Percentiles rank a stretch among this genome's conserved stretches.
Conservation (phyloP, 208 protist genomes). For the Acanthamoeba healyi region DNA sequence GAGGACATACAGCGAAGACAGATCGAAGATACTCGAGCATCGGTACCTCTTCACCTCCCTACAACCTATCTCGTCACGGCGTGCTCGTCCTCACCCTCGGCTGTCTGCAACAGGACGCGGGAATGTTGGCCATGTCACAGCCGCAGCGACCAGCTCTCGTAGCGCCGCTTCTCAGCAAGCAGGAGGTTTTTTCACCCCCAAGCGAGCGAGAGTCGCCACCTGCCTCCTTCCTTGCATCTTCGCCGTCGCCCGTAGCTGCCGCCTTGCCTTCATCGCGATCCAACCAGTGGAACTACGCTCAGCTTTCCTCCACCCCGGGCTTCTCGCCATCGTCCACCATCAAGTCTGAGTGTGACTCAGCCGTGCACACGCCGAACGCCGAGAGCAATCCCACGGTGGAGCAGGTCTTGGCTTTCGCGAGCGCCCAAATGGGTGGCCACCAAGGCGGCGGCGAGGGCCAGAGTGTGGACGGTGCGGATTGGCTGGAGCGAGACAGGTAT, state of each 20-base stretch:
- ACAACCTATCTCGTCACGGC: neutral
- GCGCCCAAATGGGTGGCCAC: neutral
- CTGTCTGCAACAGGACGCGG: neutral
- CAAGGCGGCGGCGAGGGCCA: neutral
- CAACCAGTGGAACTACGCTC: neutral
- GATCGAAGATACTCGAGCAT: neutral
- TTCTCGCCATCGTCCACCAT: neutral
- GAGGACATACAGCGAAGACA: constrained; percentile 17
- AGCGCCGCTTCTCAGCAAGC: neutral
- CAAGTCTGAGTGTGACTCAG: neutral
- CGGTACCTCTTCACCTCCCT: neutral
- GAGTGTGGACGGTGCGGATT: neutral
- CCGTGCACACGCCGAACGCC: too few species aligned
- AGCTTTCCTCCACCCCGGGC: neutral
- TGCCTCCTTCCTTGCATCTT: neutral
- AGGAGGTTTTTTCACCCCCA: too few species aligned
- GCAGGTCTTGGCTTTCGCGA: neutral
- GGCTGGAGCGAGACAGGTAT: neutral
- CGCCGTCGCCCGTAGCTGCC: neutral
- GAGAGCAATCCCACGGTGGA: neutral
- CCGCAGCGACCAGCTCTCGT: neutral
- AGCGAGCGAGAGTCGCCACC: neutral
- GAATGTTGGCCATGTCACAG: neutral
- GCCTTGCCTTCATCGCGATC: neutral
- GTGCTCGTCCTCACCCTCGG: neutral